Percentiles rank a stretch among this genome's conserved stretches.
These are phyloP conservation scores for Sporothrix mexicana DNA, from an alignment of 2,329 filamentous ascomycete species.

Conservation along the genomic window DNA sequence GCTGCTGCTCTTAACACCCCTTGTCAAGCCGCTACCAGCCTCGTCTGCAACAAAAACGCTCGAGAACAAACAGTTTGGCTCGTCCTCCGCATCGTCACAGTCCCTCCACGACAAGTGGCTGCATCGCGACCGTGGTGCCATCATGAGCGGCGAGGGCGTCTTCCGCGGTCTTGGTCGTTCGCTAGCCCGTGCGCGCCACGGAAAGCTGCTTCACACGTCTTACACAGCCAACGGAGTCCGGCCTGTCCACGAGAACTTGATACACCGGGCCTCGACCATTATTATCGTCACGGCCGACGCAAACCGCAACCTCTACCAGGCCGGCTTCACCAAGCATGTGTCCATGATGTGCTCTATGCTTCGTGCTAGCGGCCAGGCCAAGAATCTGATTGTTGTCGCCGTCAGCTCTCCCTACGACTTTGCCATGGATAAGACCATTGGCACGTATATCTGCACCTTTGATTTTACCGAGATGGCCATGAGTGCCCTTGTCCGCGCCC, in stretches of 20 bases:
- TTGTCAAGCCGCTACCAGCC: conserved; percentile 90
- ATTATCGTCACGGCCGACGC: conserved; percentile 93
- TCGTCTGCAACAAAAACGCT: conserved; percentile 80
- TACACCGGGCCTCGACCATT: conserved; percentile 84
- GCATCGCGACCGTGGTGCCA: conserved; percentile 64
- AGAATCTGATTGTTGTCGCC: conserved; percentile 86
- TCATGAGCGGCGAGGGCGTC: conserved; percentile 92
- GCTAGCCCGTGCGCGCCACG: conserved; percentile 82
- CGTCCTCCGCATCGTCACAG: conserved; percentile 31
- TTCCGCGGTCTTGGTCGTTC: conserved; percentile 89
- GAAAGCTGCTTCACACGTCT: conserved; percentile 88
- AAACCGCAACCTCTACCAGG: conserved; percentile 90
- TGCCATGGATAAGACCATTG: conserved; percentile 86
- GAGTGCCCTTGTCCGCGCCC: conserved; percentile 78
- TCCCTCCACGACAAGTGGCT: conserved; percentile 61
- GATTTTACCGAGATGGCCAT: conserved; percentile 95
- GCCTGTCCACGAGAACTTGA: conserved; percentile 90
- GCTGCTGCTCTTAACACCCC: conserved; percentile 82
- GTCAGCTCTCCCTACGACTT: conserved; percentile 98
- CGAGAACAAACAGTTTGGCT: conserved; percentile 46
- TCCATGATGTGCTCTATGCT: conserved; percentile 93
- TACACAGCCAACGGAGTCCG: conserved; percentile 93
- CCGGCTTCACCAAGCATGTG: conserved; percentile 94
- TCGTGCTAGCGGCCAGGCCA: conserved; percentile 77
- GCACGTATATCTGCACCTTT: conserved; percentile 93